Conservation (phyloP, 192 early-diverging fungal genomes). For the Gonapodya prolifera region DNA sequence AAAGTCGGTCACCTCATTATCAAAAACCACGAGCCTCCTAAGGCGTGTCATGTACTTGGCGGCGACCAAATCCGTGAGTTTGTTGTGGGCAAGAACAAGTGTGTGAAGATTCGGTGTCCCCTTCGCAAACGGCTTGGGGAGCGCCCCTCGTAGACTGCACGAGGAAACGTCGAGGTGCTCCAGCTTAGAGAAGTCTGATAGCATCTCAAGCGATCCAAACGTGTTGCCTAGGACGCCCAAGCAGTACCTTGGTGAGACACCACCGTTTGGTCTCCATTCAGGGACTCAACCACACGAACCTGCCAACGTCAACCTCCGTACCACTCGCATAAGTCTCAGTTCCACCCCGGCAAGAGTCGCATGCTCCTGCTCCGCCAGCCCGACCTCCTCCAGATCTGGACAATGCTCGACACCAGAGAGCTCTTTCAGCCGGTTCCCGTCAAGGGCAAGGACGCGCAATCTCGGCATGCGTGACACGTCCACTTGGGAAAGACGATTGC, state of each 20-base stretch:
- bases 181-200: not conserved
- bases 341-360: not conserved
- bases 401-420: not conserved
- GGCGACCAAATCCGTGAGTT: not conserved
- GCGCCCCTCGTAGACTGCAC: constrained; percentile 1
- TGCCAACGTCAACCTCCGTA: not conserved
- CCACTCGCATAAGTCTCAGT: not conserved
- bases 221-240: not conserved
- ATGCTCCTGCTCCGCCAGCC: not conserved
- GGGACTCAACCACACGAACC: not conserved
- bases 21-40: not conserved
- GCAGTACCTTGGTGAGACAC: not conserved
- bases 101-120: not conserved
- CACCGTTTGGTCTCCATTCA: no score
- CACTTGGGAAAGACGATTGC: not conserved
- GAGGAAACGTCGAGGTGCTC: not conserved
- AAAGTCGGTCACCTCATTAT: not conserved
- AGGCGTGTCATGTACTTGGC: not conserved
- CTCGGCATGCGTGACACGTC: not conserved
- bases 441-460: not conserved
- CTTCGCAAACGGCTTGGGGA: not conserved
- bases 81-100: not conserved
- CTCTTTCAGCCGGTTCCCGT: not conserved
- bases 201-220: not conserved
- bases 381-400: not conserved